Percentiles rank a stretch among this genome's conserved stretches.
Conservation (phyloP, 2,329 filamentous ascomycete species). For the Colletotrichum somersetense region DNA sequence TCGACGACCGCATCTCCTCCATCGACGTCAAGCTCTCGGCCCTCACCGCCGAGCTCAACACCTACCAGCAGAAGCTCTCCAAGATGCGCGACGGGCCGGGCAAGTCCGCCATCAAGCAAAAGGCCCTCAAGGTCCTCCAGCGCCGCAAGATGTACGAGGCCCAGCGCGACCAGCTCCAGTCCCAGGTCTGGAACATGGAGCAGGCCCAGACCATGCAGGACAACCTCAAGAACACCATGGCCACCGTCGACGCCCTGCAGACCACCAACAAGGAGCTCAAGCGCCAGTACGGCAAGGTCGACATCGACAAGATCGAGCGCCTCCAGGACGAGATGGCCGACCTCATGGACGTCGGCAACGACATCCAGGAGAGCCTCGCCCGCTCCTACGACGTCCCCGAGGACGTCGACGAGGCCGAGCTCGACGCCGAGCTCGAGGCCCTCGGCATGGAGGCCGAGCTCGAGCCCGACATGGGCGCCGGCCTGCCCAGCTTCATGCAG, state of each 20-base stretch:
- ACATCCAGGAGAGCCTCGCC: conserved; percentile 95
- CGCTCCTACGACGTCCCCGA: conserved; percentile 95
- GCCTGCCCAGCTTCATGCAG: conserved; percentile 86
- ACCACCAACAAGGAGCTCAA: conserved; percentile 92
- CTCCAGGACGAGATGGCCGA: conserved; percentile 99
- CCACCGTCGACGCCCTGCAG: conserved; percentile 97
- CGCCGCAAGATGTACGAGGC: conserved; percentile 94
- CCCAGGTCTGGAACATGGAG: conserved; percentile 99
- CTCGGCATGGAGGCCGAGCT: conserved; percentile 94
- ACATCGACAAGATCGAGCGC: conserved; percentile 96
- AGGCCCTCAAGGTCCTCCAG: conserved; percentile 93
- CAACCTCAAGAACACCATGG: conserved; percentile 98
- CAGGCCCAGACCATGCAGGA: conserved; percentile 98
- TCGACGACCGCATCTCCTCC: conserved; percentile 85
- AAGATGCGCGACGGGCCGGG: conserved; percentile 97
- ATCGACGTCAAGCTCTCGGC: conserved; percentile 96
- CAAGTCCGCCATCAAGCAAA: conserved; percentile 92
- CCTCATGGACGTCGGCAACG: conserved; percentile 95
- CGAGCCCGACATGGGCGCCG: conserved; percentile 73
- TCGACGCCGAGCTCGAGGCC: conserved; percentile 96
- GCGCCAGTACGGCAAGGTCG: conserved; percentile 96
- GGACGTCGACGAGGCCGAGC: conserved; percentile 94
- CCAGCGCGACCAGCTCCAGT: conserved; percentile 92
- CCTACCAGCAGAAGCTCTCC: conserved; percentile 87
- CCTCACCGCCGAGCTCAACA: conserved; percentile 88